phyloP scores from a whole-genome alignment of 2,329 filamentous ascomycete genomes.

The Emergomyces orientalis region DNA sequence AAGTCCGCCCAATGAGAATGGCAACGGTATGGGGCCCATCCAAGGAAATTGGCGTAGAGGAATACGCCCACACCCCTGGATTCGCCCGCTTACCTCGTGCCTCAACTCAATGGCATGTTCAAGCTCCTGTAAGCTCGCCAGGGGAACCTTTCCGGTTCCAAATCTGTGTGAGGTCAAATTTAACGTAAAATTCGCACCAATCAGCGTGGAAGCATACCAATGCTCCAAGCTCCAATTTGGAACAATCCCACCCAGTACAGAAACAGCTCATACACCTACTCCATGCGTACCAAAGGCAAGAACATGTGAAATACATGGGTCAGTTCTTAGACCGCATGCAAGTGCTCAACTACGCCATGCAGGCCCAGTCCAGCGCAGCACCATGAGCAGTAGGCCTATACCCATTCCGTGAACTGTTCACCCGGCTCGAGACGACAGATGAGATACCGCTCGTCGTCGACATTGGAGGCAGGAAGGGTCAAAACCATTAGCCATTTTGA shows the following conservation, averaged over 20 bases:
- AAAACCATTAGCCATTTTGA: slow-evolving; percentile 19
- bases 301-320: slow-evolving; percentile 21
- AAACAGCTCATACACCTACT: slow-evolving; percentile 23
- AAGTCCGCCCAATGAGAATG: slow-evolving; percentile 21
- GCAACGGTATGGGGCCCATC: slow-evolving; percentile 14
- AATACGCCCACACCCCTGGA: slow-evolving; percentile 19
- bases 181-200: neutral
- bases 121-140: slow-evolving; percentile 1
- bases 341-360: slow-evolving; percentile 23
- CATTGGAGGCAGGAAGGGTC: slow-evolving; percentile 17
- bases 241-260: slow-evolving; percentile 15
- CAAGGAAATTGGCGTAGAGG: slow-evolving; percentile 15
- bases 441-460: slow-evolving; percentile 17
- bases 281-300: slow-evolving; percentile 17
- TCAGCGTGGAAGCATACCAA: slow-evolving; percentile 19
- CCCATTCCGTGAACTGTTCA: slow-evolving; percentile 19
- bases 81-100: slow-evolving; percentile 17
- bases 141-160: neutral
- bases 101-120: slow-evolving; percentile 15
- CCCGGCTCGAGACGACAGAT: slow-evolving; percentile 15
- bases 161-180: neutral
- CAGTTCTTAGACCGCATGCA: slow-evolving; percentile 20
- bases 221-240: slow-evolving; percentile 17
- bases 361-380: slow-evolving; percentile 11
- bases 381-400: slow-evolving; percentile 13